Percentiles rank a stretch among this genome's conserved stretches.
Conservation (phyloP, 208 protist genomes). For the Wallacemonas sp. region DNA sequence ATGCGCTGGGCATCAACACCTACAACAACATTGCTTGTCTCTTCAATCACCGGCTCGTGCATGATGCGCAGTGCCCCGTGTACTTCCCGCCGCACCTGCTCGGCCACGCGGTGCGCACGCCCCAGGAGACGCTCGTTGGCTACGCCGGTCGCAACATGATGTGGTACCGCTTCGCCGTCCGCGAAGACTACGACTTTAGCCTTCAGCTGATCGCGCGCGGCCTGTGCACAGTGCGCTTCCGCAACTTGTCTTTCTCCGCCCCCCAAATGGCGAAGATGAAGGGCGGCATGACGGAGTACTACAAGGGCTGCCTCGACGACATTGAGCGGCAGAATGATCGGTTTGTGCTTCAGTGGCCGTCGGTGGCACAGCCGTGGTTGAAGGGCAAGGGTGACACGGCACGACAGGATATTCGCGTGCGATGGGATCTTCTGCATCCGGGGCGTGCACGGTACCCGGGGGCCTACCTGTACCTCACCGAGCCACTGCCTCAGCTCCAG, state of each 20-base stretch:
- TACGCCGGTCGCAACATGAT: slow-evolving; percentile 54
- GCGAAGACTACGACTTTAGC: slow-evolving; percentile 92
- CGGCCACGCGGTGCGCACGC: slow-evolving; percentile 30
- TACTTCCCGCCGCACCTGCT: slow-evolving; percentile 41
- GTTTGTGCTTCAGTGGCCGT: slow-evolving; percentile 72
- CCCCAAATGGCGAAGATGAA: slow-evolving; percentile 80
- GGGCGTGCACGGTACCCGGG: slow-evolving; percentile 50
- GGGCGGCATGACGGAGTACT: slow-evolving; percentile 91
- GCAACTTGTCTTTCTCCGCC: slow-evolving; percentile 79
- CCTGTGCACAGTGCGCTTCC: slow-evolving; percentile 75
- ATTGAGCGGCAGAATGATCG: slow-evolving; percentile 69
- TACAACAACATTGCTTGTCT: slow-evolving; percentile 91
- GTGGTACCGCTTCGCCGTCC: slow-evolving; percentile 83
- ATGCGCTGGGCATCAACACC: slow-evolving; percentile 65
- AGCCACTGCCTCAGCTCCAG: slow-evolving; percentile 49
- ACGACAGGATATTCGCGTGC: slow-evolving; percentile 78
- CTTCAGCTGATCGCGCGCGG: slow-evolving; percentile 83
- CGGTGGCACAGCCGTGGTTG: slow-evolving; percentile 71
- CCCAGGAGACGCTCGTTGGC: slow-evolving; percentile 43
- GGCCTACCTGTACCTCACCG: slow-evolving; percentile 49
- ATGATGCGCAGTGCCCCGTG: slow-evolving; percentile 44
- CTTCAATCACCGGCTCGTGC: slow-evolving; percentile 74
- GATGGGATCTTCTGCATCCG: slow-evolving; percentile 74
- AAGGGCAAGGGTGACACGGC: slow-evolving; percentile 67
- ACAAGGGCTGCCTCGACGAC: slow-evolving; percentile 67